Base-by-base conservation (phyloP, 2,329 filamentous ascomycete species). In the Colletotrichum orchidophilum region DNA sequence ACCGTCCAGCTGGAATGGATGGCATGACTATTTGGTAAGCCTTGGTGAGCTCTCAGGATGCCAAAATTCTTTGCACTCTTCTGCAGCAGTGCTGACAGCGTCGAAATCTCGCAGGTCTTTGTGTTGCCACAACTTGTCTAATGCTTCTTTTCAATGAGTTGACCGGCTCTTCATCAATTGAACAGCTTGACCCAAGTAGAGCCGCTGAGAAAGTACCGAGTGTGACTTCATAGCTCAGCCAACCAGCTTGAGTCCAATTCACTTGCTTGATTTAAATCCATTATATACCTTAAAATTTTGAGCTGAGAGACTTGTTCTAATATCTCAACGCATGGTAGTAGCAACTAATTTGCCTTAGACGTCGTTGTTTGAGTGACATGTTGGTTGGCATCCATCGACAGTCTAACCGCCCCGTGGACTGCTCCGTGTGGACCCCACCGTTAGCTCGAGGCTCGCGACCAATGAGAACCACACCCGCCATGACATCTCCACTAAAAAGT, bases 401-500 rank as follows among this genome's bases (percentile, higher is more conserved):
- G 15, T 12, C 27, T 35, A 39, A 59, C 33, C 26, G n/a, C n/a
- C n/a, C n/a, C n/a, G 13, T 59, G 58, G 39, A 27, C n/a, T 46
- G 12, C 52, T 15, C 3, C 21, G 39, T 29, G 39, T 15, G n/a
- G 31, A 13, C 68, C 42, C 68, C 68, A 68, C 64, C 27, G 49
- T 67, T 59, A 27, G n/a, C 26, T 24, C 5, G 9, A 21, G 5
- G 3, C 15, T 12, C 18, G 5, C 3, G 21, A 11, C 70, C 60
- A 72, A 72, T 72, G 27, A 55, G 5, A 29, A 6, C 9, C 63
- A n/a, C 26, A 18, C 1, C 21, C 13, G 49, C 13, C 1, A 29
- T 3, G 1, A 1, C 5, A 29, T 50, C 33, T 42, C 72, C 72
- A 73, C 70, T 70, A 73, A 73, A 73, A 73, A 73, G 72, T 73